These are phyloP conservation scores for Calonectria ilicicola DNA, from an alignment of 2,329 filamentous ascomycete species.

Conservation along the genomic window DNA sequence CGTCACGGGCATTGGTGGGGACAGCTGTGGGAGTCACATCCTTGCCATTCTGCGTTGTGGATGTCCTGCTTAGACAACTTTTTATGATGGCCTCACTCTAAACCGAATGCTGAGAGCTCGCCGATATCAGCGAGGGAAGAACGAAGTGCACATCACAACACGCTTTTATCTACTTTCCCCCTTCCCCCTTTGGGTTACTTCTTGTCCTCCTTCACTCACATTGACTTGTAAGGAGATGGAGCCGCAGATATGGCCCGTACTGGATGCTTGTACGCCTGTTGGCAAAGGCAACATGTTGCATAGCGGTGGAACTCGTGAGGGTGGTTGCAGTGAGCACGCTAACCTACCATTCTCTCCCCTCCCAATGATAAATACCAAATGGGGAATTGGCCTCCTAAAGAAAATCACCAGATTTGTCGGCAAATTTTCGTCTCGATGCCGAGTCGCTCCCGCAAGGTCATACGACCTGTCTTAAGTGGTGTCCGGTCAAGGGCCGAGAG, in stretches of 20 bases:
- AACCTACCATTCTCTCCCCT: background rate
- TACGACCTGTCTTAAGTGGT: background rate
- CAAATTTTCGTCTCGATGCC: background rate
- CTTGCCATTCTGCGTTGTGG: background rate
- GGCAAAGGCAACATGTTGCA: background rate
- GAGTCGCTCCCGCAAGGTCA: background rate
- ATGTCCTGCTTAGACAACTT: background rate
- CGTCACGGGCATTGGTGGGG: background rate
- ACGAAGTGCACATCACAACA: background rate
- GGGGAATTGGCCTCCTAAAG: background rate
- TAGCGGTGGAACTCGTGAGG: background rate
- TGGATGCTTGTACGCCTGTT: background rate
- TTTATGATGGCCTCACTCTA: conserved; percentile 6
- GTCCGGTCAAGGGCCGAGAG: background rate
- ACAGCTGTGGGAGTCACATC: background rate
- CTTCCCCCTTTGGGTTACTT: background rate
- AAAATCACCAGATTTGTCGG: background rate
- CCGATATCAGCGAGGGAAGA: background rate
- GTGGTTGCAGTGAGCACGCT: background rate
- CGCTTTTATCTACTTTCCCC: too few species aligned
- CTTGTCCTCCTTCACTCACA: too few species aligned
- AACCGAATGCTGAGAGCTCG: background rate
- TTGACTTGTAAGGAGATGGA: background rate
- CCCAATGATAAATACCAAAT: background rate
- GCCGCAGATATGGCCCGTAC: background rate